These are phyloP conservation scores for Pulveroboletus sp. DNA, from an alignment of 768 basidiomycete genomes.

Conservation along the genomic window DNA sequence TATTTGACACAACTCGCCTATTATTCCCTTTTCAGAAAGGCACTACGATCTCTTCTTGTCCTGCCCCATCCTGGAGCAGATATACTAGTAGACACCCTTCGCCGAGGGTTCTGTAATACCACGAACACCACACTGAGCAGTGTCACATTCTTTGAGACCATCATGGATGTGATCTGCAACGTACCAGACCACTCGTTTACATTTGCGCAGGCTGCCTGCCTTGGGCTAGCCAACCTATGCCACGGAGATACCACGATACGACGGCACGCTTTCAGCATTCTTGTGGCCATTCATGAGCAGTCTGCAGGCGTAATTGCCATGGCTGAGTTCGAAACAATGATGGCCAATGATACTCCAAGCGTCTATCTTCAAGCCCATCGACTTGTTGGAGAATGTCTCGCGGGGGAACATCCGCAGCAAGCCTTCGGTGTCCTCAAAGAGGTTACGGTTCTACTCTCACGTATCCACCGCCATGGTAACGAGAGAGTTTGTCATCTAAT, in stretches of 20 bases:
- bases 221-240: conserved; percentile 82
- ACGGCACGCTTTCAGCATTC: conserved; percentile 69
- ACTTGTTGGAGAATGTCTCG: conserved; percentile 70
- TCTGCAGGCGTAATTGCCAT: conserved; percentile 63
- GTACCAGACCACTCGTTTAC: conserved; percentile 53
- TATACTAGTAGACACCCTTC: conserved; percentile 61
- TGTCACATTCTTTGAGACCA: conserved; percentile 70
- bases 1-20: conserved; percentile 7
- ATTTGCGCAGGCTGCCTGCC: conserved; percentile 69
- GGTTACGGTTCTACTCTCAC: conserved; percentile 67
- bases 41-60: conserved; percentile 63
- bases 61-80: conserved; percentile 49
- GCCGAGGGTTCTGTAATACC: conserved; percentile 63
- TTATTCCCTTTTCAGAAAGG: conserved; percentile 49
- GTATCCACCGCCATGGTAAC: conserved; percentile 48
- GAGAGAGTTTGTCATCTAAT: conserved; percentile 52
- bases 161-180: conserved; percentile 64
- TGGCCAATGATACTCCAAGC: conserved; percentile 66
- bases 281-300: conserved; percentile 69
- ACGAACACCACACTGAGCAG: conserved; percentile 48
- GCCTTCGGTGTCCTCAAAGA: conserved; percentile 63
- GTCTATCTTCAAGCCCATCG: conserved; percentile 80
- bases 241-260: conserved; percentile 63
- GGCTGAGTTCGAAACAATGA: conserved; percentile 67
- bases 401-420: conserved; percentile 68